Conservation (phyloP, 2,329 filamentous ascomycete genomes). For the Alternaria infectoria region DNA sequence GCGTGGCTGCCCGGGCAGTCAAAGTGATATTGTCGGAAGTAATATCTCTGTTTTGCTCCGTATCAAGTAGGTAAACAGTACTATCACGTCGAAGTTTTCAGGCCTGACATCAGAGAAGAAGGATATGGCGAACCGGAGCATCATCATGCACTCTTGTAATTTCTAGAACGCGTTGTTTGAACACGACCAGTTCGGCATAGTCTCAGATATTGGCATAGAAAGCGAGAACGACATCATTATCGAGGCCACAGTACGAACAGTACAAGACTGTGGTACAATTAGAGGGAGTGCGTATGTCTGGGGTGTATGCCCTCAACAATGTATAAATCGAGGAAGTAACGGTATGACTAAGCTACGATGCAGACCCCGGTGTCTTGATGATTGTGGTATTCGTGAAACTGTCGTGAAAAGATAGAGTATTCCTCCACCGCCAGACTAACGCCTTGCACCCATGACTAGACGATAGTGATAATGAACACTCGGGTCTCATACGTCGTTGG, state of each 20-base stretch:
- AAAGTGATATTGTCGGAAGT: neutral
- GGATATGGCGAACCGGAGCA: accelerated
- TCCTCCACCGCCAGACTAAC: neutral
- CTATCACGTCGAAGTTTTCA: accelerated
- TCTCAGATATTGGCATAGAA: neutral
- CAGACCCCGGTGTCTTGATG: neutral
- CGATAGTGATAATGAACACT: accelerated
- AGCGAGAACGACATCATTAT: neutral
- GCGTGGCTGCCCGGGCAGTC: neutral
- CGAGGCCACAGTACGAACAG: too few relatives aligned
- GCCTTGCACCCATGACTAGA: neutral
- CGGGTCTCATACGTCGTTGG: neutral
- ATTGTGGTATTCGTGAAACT: neutral
- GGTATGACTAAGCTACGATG: neutral
- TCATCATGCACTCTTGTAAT: neutral
- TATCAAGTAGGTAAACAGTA: neutral
- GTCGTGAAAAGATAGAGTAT: neutral
- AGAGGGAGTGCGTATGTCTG: neutral
- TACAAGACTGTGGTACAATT: too few relatives aligned
- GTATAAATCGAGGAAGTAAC: too few relatives aligned
- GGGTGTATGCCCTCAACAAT: neutral
- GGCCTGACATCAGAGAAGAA: accelerated
- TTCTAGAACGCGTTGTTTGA: neutral
- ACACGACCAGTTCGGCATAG: accelerated
- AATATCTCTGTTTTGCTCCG: accelerated